These are phyloP conservation scores for Gautieria morchelliformis DNA, from an alignment of 768 basidiomycete genomes.

Conservation along the genomic window DNA sequence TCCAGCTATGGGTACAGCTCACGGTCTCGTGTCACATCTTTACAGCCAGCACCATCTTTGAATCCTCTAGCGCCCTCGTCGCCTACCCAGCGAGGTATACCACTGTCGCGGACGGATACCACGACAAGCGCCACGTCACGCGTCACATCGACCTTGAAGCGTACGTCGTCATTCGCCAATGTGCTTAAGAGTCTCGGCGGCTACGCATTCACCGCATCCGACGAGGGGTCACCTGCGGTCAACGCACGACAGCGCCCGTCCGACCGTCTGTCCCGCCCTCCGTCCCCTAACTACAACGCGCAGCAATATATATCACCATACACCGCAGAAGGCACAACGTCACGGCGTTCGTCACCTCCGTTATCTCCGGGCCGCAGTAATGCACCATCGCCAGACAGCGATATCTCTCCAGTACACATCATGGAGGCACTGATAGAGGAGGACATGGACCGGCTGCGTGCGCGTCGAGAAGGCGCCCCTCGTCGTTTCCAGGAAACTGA, in stretches of 20 bases:
- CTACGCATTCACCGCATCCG: not conserved
- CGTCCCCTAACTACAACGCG: constrained; percentile 1
- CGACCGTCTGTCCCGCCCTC: not conserved
- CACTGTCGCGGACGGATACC: not conserved
- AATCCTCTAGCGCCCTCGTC: not conserved
- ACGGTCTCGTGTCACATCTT: not conserved
- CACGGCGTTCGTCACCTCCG: not conserved
- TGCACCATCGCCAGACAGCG: not conserved
- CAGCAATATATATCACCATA: not conserved
- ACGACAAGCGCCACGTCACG: not conserved
- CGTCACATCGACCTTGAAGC: not conserved
- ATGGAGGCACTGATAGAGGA: constrained; percentile 88
- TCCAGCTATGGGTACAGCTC: not conserved
- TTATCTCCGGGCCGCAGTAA: not conserved
- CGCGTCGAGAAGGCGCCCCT: constrained; percentile 42
- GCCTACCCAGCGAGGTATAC: not conserved
- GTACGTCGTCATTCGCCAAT: constrained; percentile 5
- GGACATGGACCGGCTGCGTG: constrained; percentile 84
- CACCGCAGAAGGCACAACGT: not conserved
- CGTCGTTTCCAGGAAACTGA: constrained; percentile 45
- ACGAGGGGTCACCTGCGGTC: not conserved
- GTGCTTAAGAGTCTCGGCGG: constrained; percentile 1
- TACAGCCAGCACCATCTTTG: not conserved
- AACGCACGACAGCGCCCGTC: not conserved
- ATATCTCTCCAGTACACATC: constrained; percentile 66